Percentiles rank a stretch among this genome's conserved stretches.
phyloP scores from a whole-genome alignment of 169 alveolate genomes.

The Cyclospora cayetanensis region DNA sequence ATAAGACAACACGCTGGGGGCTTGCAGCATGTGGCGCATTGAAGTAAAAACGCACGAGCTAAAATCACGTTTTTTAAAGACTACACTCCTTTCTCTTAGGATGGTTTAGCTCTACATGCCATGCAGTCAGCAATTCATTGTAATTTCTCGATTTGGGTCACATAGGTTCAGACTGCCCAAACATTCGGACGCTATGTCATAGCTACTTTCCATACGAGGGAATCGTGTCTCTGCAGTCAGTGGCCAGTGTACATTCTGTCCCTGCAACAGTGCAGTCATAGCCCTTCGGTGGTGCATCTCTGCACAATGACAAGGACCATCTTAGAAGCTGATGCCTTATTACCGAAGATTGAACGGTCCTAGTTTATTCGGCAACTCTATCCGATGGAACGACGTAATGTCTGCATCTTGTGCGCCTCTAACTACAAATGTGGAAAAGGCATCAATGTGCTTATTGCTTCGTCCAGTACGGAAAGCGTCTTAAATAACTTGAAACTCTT shows the following conservation, averaged over 20 bases:
- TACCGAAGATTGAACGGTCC: background rate
- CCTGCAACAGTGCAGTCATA: constrained; percentile 28
- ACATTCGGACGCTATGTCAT: no score
- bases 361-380: background rate
- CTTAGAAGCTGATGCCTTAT: background rate
- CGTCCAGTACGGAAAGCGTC: no score
- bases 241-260: constrained; percentile 1
- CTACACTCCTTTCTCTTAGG: no score
- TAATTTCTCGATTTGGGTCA: no score
- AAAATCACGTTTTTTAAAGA: no score
- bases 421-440: background rate
- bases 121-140: no score
- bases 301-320: background rate
- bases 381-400: background rate
- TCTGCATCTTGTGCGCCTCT: background rate
- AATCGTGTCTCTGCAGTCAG: constrained; percentile 52
- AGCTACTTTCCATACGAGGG: background rate
- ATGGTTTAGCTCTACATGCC: no score
- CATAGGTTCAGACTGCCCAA: no score
- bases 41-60: no score
- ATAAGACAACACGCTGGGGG: no score
- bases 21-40: no score
- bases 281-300: constrained; percentile 25
- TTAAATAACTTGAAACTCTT: constrained; percentile 21
- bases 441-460: background rate